A percentile compares a stretch with the other conserved stretches of the same genome.
phyloP scores from a whole-genome alignment of 1,284 basidiomycete species.

The Retiboletus flavoniger region DNA sequence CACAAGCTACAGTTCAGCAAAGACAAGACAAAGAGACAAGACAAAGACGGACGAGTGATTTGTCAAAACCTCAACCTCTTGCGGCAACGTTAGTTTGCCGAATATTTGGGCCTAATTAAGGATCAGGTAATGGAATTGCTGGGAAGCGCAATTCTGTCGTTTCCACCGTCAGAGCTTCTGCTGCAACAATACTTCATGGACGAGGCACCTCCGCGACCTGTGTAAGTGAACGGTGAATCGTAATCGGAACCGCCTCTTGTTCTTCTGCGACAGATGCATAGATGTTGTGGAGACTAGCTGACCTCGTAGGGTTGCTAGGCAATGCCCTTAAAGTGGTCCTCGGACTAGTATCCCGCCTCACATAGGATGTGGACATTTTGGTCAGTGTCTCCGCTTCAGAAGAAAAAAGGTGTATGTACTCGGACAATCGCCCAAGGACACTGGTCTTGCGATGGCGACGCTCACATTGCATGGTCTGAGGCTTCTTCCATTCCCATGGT shows the following conservation, averaged over 20 bases:
- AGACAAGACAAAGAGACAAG: slow-evolving; percentile 1
- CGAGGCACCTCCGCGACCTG: background rate
- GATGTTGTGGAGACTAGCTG: slow-evolving; percentile 2
- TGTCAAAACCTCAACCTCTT: slow-evolving; percentile 2
- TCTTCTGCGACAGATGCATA: slow-evolving; percentile 5
- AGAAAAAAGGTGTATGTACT: background rate
- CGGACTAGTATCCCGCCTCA: slow-evolving; percentile 1
- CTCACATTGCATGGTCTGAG: slow-evolving; percentile 37
- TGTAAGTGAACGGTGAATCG: slow-evolving; percentile 8
- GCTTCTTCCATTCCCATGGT: slow-evolving; percentile 48
- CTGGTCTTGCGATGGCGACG: slow-evolving; percentile 30
- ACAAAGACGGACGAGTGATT: slow-evolving; percentile 4
- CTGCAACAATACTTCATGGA: slow-evolving; percentile 7
- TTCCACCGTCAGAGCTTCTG: slow-evolving; percentile 10
- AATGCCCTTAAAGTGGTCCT: slow-evolving; percentile 5
- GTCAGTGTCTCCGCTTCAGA: slow-evolving; percentile 7
- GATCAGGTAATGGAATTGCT: slow-evolving; percentile 20
- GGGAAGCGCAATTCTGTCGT: slow-evolving; percentile 19
- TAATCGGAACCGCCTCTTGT: slow-evolving; percentile 3
- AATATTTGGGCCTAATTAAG: slow-evolving; percentile 20
- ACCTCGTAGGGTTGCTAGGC: slow-evolving; percentile 1
- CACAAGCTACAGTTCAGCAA: slow-evolving; percentile 6
- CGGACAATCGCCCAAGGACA: slow-evolving; percentile 1
- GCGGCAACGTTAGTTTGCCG: slow-evolving; percentile 20
- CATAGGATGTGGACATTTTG: background rate